These are phyloP conservation scores for Batkoa obscura DNA, from an alignment of 371 early-diverging fungal genomes.

Conservation along the genomic window DNA sequence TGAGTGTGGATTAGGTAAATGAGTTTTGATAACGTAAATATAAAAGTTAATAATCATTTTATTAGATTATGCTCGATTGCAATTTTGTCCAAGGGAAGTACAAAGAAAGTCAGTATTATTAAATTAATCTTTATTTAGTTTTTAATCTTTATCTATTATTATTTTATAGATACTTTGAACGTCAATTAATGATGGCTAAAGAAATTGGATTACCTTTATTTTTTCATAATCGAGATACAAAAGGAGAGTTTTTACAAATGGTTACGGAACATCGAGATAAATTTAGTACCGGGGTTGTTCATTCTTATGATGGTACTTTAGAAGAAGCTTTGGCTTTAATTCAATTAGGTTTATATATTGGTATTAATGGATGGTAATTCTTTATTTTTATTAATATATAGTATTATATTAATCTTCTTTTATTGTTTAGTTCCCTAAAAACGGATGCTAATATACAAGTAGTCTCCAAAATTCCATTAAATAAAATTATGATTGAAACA, in stretches of 20 bases:
- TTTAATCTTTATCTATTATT: not conserved
- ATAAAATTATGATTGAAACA: slow-evolving; percentile 83
- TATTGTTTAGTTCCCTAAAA: slow-evolving; percentile 44
- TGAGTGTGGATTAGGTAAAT: slow-evolving; percentile 63
- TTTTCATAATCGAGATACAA: slow-evolving; percentile 71
- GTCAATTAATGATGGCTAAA: slow-evolving; percentile 68
- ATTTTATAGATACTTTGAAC: slow-evolving; percentile 29
- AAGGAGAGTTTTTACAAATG: slow-evolving; percentile 34
- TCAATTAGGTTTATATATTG: slow-evolving; percentile 75
- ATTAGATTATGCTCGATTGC: slow-evolving; percentile 70
- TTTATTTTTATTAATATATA: not conserved
- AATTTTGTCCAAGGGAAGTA: slow-evolving; percentile 55
- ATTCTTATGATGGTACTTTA: slow-evolving; percentile 73
- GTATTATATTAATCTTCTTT: not conserved
- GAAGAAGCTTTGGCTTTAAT: slow-evolving; percentile 56
- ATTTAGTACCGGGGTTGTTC: slow-evolving; percentile 77
- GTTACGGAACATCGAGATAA: slow-evolving; percentile 36
- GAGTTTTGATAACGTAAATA: not conserved
- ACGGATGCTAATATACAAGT: slow-evolving; percentile 67
- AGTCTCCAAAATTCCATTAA: slow-evolving; percentile 59
- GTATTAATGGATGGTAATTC: slow-evolving; percentile 82
- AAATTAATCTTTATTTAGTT: not conserved
- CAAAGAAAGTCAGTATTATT: slow-evolving; percentile 29
- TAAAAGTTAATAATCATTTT: not conserved
- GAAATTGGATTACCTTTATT: slow-evolving; percentile 63